phyloP scores from a whole-genome alignment of 176 grass and related monocot species.

The Bothriochloa decipiens region DNA sequence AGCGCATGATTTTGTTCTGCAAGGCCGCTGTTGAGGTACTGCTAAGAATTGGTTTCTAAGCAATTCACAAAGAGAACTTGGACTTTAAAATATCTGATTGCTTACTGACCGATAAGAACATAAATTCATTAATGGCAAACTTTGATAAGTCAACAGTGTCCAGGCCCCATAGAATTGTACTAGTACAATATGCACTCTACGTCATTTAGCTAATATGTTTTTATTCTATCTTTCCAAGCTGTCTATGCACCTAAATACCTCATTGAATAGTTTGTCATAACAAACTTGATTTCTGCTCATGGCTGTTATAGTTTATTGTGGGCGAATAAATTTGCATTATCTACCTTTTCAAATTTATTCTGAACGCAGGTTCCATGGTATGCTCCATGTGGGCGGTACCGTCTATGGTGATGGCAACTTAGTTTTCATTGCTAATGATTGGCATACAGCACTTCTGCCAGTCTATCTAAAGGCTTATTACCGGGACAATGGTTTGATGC shows the following conservation, averaged over 20 bases:
- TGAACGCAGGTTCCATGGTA: background rate
- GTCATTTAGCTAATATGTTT: background rate
- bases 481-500: too few species aligned
- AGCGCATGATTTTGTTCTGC: conserved; percentile 93
- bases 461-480: too few species aligned
- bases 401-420: too few species aligned
- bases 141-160: background rate
- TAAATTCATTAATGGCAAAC: background rate
- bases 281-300: background rate
- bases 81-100: background rate
- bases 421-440: too few species aligned
- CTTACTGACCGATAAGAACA: background rate
- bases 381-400: background rate
- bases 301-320: background rate
- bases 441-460: too few species aligned
- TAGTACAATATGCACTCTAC: background rate
- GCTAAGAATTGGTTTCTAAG: background rate
- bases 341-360: background rate
- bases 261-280: conserved; percentile 15
- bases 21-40: conserved; percentile 92
- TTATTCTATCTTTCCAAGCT: background rate
- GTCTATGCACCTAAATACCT: background rate
- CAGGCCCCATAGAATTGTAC: background rate
- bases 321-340: background rate
- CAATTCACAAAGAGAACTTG: background rate